phyloP scores from a whole-genome alignment of 2,329 filamentous ascomycete species.

The Elsinoe australis region DNA sequence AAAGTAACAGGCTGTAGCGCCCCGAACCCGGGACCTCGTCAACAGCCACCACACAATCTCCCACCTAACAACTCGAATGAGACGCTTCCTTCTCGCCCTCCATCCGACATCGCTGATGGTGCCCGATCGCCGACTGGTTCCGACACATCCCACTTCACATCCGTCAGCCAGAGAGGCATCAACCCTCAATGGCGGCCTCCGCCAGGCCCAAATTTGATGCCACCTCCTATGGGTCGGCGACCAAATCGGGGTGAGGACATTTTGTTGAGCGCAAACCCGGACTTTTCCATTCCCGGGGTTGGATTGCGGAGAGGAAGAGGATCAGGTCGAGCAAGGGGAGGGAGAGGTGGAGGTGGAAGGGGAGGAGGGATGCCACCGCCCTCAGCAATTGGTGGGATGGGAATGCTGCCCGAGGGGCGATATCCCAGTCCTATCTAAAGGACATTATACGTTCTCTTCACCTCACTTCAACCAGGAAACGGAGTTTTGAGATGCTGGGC shows the following conservation, averaged over 20 bases:
- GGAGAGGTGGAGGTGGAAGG: constrained; percentile 29
- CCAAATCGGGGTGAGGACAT: constrained; percentile 50
- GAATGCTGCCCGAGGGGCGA: constrained; percentile 15
- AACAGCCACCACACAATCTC: constrained; percentile 32
- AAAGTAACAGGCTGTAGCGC: constrained; percentile 15
- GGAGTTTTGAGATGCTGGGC: background rate
- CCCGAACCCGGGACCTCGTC: constrained; percentile 20
- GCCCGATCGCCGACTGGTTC: constrained; percentile 64
- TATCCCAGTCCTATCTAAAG: constrained; percentile 16
- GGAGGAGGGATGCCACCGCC: constrained; percentile 22
- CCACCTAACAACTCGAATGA: constrained; percentile 47
- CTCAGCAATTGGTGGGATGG: constrained; percentile 22
- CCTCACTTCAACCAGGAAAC: background rate
- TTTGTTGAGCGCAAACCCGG: constrained; percentile 70
- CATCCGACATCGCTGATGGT: constrained; percentile 57
- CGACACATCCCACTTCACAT: constrained; percentile 80
- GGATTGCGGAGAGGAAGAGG: constrained; percentile 28
- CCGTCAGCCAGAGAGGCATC: constrained; percentile 76
- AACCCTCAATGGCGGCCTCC: constrained; percentile 73
- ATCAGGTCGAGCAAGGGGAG: constrained; percentile 27
- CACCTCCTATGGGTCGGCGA: constrained; percentile 25
- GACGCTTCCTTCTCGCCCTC: constrained; percentile 39
- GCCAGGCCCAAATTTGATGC: constrained; percentile 38
- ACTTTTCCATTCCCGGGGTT: constrained; percentile 64
- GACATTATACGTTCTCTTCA: background rate